Evolutionary conservation across 768 basidiomycete species (phyloP), one percentile per base, ranked within the genome.

Genomic region (Suillus sp.): DNA sequence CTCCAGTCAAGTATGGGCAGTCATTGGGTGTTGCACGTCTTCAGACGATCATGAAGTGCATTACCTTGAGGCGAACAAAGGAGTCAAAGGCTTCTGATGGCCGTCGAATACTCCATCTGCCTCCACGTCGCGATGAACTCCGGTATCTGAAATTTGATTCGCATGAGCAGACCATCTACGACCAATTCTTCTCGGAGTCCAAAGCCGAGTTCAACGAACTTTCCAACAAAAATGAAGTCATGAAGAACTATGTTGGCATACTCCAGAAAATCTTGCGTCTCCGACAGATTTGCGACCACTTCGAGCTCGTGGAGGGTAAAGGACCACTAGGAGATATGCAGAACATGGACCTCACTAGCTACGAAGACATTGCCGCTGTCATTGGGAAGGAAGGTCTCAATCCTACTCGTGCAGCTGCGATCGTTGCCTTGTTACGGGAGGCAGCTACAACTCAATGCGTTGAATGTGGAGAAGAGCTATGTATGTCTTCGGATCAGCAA

Each of bases 171-270:
- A 83, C 78, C 37, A 88, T 97, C 59, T 99, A 99, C 77, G 85
- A 95, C 69, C 86, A 85, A 60, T 95, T 95, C 75, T 96, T 93
- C 78, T 83, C 82, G 62, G 92, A 93, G 71, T 95, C 93, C 61
- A 95, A 95, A 78, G 91, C 92, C 54, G 92, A 96, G 77, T 98
- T 98, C 75, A 87, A 86, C 65, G 88, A 93, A 71, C 81, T 98
- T 67, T 87, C 91, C 35, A 82, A 88, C 75, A 93, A 91, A 76
- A 94, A 96, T 69, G 91, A 95, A 74, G 90, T 97, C 60, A 93
- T 96, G 90, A 97, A 97, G 84, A 98, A 97, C 73, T 97, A 96
- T 72, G 97, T 97, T 67, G 94, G 95, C 61, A 96, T 99, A 70
- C 77, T 99, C 68, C 96, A 98, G 77, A 95, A 96, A 81, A 93